These are phyloP conservation scores for Karstenula rhodostoma DNA, from an alignment of 2,329 filamentous ascomycete genomes.

Conservation along the genomic window DNA sequence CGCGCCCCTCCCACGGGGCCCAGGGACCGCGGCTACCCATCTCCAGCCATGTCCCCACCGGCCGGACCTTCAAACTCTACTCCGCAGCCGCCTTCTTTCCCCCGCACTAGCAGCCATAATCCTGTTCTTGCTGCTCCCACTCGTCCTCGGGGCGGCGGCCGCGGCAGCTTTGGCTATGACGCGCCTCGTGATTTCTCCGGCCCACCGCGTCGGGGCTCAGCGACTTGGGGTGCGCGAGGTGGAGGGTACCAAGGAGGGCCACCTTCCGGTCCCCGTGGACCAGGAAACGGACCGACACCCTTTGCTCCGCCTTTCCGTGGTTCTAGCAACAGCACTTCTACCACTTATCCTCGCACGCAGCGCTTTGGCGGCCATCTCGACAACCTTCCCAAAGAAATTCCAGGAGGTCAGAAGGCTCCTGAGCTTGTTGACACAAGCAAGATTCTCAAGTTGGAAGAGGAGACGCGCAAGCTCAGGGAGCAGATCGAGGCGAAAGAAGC, in stretches of 20 bases:
- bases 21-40: slow-evolving; percentile 45
- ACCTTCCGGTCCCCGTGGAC: slow-evolving; percentile 46
- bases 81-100: slow-evolving; percentile 41
- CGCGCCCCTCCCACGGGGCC: slow-evolving; percentile 52
- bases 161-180: slow-evolving; percentile 52
- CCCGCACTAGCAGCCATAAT: slow-evolving; percentile 37
- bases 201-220: slow-evolving; percentile 45
- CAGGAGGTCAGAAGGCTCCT: slow-evolving; percentile 55
- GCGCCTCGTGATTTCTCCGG: slow-evolving; percentile 46
- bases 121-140: slow-evolving; percentile 52
- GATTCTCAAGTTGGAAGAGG: slow-evolving; percentile 56
- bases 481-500: slow-evolving; percentile 58
- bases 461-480: slow-evolving; percentile 55
- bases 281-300: slow-evolving; percentile 35
- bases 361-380: slow-evolving; percentile 55
- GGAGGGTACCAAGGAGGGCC: slow-evolving; percentile 39
- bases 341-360: slow-evolving; percentile 57
- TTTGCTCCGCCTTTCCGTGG: slow-evolving; percentile 52
- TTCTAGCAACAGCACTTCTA: slow-evolving; percentile 52
- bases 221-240: slow-evolving; percentile 43
- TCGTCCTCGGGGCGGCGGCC: slow-evolving; percentile 50
- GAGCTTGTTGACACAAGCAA: slow-evolving; percentile 54
- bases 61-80: slow-evolving; percentile 45
- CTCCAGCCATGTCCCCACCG: slow-evolving; percentile 51
- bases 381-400: slow-evolving; percentile 54